Evolutionary conservation across 2,329 filamentous ascomycete species (phyloP).

Genomic region (Xylariaceae sp.): DNA sequence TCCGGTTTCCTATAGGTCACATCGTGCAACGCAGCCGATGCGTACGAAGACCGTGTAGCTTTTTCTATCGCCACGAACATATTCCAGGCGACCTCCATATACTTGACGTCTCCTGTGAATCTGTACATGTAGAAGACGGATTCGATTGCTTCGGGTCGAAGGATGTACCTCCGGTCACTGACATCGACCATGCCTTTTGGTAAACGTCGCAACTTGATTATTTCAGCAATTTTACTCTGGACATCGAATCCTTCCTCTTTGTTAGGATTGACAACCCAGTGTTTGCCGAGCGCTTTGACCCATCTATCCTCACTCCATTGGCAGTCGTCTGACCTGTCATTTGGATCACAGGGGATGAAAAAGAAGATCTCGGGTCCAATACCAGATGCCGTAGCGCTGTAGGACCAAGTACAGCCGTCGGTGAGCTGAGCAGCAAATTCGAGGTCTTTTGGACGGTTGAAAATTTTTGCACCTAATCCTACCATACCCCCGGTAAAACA

Average conservation of each 20-base stretch:
- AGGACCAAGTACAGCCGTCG: constrained; percentile 64
- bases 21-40: constrained; percentile 64
- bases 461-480: constrained; percentile 58
- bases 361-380: constrained; percentile 62
- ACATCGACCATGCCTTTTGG: constrained; percentile 56
- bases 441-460: constrained; percentile 54
- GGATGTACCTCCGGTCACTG: constrained; percentile 58
- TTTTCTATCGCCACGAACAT: constrained; percentile 68
- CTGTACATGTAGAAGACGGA: constrained; percentile 77
- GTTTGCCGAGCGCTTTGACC: constrained; percentile 23
- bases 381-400: constrained; percentile 54
- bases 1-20: constrained; percentile 45
- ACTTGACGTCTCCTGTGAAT: constrained; percentile 63
- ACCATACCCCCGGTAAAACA: constrained; percentile 68
- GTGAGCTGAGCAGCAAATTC: constrained; percentile 57
- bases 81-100: constrained; percentile 68
- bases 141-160: constrained; percentile 77
- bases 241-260: constrained; percentile 19
- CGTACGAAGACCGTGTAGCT: constrained; percentile 59
- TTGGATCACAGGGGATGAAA: constrained; percentile 40
- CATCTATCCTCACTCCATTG: constrained; percentile 31
- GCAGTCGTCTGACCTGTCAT: constrained; percentile 28
- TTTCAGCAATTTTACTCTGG: constrained; percentile 31
- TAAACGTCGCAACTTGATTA: constrained; percentile 44
- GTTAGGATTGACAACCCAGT: constrained; percentile 22